Base-by-base conservation (phyloP, 2,329 filamentous ascomycete genomes). In the Atkinsonella texensis region DNA sequence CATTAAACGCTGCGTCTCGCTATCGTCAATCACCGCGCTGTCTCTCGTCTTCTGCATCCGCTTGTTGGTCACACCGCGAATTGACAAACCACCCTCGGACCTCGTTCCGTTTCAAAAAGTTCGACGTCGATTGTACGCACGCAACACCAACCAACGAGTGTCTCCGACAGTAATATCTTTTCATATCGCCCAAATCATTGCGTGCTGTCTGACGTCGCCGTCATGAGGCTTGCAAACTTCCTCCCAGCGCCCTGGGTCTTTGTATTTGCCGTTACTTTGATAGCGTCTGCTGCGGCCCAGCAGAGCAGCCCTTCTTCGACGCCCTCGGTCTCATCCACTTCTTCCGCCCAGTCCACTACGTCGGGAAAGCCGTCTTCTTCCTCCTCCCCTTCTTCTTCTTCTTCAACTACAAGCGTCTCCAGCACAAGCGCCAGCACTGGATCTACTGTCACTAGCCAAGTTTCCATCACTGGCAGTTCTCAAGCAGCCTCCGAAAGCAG, bases 221-320 rank as follows among this genome's bases (percentile, higher is more conserved):
- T 18, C 8, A 65, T 66, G 64, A 55, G 60, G 51, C 63, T 61
- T 10, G 49, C 56, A 53, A 61, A 57, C 47, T 61, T 58, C 43
- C 48, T 65, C 11, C 58, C 62, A 33, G 53, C 52, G 52, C 55
- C 59, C 15, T 57, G 57, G 53, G 54, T 62, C 45, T 50, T 65
- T 53, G 52, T 68, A 50, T 57, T 63, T 31, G 56, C 59, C 18
- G 43, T 67, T 17, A 54, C 56, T 10, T 60, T 67, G 39, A 58
- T 63, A 45, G 53, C 58, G 17, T 55, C 67, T 12, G 62, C 52
- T n/a, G 56, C 63, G 51, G 69, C 68, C n/a, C 66, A 68, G 3
- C 35, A 55, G 47, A 53, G 59, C 44, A 56, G 57, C 41, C 9
- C 48, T 41, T 54, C 48, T 3, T 8, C 49, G 51, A 52, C 50